Conservation (phyloP, 2,329 filamentous ascomycete genomes). For the Colletotrichum liriopes region DNA sequence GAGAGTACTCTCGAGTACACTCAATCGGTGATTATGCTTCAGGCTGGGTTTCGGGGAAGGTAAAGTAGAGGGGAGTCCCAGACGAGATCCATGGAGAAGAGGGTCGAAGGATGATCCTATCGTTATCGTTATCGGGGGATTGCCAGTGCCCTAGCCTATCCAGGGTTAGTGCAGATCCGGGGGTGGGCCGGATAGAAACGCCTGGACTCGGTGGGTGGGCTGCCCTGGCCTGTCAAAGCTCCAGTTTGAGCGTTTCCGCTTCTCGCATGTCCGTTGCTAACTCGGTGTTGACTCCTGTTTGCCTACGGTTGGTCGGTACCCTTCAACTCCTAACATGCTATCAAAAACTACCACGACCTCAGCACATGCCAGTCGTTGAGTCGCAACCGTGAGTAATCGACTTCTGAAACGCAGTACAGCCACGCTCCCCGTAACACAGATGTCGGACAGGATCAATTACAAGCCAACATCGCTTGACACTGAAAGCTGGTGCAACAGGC, state of each 20-base stretch:
- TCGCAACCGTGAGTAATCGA: slow-evolving; percentile 18
- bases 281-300: background rate
- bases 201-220: slow-evolving; percentile 37
- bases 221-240: slow-evolving; percentile 34
- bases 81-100: slow-evolving; percentile 35
- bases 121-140: slow-evolving; percentile 40
- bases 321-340: background rate
- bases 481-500: slow-evolving; percentile 8
- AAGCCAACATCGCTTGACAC: slow-evolving; percentile 8
- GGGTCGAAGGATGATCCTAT: slow-evolving; percentile 40
- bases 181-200: slow-evolving; percentile 40
- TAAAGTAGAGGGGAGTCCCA: slow-evolving; percentile 35
- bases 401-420: slow-evolving; percentile 27
- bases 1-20: slow-evolving; percentile 7
- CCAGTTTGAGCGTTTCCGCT: slow-evolving; percentile 21
- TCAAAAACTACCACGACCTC: background rate
- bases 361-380: background rate
- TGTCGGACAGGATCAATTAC: background rate
- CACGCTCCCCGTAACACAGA: slow-evolving; percentile 5
- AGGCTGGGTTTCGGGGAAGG: slow-evolving; percentile 23
- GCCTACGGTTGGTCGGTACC: background rate
- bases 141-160: slow-evolving; percentile 19
- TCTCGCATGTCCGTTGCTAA: slow-evolving; percentile 4
- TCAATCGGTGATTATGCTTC: slow-evolving; percentile 16
- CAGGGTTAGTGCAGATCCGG: slow-evolving; percentile 40